Conservation (phyloP, 106 monocot species). For the Phalaenopsis equestris region DNA sequence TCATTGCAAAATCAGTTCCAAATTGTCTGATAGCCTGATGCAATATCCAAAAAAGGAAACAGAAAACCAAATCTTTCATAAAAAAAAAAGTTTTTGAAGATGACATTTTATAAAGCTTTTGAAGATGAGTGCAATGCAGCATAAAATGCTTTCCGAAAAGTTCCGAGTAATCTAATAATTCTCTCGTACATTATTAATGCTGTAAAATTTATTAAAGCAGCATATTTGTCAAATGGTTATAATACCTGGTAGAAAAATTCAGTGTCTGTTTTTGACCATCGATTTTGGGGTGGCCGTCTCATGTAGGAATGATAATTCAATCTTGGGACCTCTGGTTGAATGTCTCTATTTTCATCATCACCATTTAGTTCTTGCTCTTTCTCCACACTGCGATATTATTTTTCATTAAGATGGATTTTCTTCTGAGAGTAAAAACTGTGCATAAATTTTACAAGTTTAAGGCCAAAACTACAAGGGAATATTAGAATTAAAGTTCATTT, state of each 20-base stretch:
- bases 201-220: background rate
- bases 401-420: background rate
- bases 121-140: background rate
- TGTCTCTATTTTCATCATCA: constrained; percentile 18
- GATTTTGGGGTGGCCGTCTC: constrained; percentile 21
- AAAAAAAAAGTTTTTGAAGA: background rate
- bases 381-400: constrained; percentile 6
- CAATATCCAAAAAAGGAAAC: background rate
- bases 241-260: constrained; percentile 69
- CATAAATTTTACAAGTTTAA: background rate
- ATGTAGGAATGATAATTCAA: constrained; percentile 76
- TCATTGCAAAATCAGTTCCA: constrained; percentile 89
- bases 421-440: background rate
- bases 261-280: constrained; percentile 74
- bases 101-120: background rate
- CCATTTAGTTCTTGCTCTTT: constrained; percentile 10
- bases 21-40: constrained; percentile 70
- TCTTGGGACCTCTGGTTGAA: constrained; percentile 13
- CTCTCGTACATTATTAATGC: background rate
- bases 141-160: background rate
- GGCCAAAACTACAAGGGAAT: background rate
- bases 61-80: background rate
- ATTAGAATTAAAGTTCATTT: too few species aligned
- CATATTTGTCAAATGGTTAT: background rate
- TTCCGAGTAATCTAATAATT: background rate